phyloP scores from a whole-genome alignment of 2,329 filamentous ascomycete genomes.

The Akanthomyces muscarius region DNA sequence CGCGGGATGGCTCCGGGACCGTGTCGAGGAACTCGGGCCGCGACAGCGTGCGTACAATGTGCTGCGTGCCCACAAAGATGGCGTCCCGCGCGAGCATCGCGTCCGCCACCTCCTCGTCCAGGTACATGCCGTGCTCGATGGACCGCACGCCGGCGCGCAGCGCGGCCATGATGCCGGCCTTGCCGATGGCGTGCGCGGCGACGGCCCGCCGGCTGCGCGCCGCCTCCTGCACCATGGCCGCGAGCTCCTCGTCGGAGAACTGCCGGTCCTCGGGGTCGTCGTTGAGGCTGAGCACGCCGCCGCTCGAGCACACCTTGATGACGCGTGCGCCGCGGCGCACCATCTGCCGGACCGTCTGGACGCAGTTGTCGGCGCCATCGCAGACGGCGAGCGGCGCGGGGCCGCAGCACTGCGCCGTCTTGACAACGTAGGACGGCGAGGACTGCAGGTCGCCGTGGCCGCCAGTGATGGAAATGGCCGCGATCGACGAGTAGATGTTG shows the following conservation, averaged over 20 bases:
- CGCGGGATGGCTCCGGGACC: constrained; percentile 30
- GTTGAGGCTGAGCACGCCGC: constrained; percentile 40
- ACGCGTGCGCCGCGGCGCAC: constrained; percentile 44
- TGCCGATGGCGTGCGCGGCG: constrained; percentile 43
- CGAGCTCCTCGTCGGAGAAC: constrained; percentile 41
- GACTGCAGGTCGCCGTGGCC: constrained; percentile 44
- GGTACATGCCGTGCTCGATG: constrained; percentile 46
- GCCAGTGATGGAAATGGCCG: constrained; percentile 41
- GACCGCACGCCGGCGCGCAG: constrained; percentile 41
- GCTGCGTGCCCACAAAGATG: constrained; percentile 41
- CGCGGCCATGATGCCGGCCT: constrained; percentile 43
- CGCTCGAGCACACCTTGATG: constrained; percentile 44
- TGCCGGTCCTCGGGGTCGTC: constrained; percentile 42
- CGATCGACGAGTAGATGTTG: constrained; percentile 42
- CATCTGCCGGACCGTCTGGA: constrained; percentile 38
- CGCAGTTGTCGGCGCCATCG: constrained; percentile 45
- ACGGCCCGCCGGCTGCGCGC: constrained; percentile 36
- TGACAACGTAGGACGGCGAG: constrained; percentile 32
- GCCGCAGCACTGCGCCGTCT: constrained; percentile 30
- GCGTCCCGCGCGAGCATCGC: constrained; percentile 43
- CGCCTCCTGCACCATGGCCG: constrained; percentile 42
- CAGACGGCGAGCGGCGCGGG: constrained; percentile 32
- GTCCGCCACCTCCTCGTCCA: constrained; percentile 42
- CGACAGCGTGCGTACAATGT: constrained; percentile 38
- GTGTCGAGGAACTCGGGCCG: constrained; percentile 26